Percentiles rank a stretch among this genome's conserved stretches.
Conservation (phyloP, 495 filamentous ascomycete species). For the Aspergillus steynii region DNA sequence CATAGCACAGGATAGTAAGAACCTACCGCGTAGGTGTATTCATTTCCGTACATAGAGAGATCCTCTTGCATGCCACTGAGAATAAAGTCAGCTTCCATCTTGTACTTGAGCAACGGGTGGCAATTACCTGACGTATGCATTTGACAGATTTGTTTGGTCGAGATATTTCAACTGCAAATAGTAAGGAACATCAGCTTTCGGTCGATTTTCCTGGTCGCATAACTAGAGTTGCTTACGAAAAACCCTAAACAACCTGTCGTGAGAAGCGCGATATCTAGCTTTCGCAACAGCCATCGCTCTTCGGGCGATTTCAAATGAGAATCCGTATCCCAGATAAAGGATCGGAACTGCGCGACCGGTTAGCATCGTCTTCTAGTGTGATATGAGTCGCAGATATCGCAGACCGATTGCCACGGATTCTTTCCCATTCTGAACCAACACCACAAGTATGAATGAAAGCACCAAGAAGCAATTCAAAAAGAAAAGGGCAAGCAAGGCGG, state of each 20-base stretch:
- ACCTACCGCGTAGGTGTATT: slow-evolving; percentile 25
- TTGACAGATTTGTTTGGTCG: slow-evolving; percentile 34
- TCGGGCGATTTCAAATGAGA: slow-evolving; percentile 24
- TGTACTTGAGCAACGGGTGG: background rate
- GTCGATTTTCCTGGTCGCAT: too few relatives aligned
- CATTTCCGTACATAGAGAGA: slow-evolving; percentile 29
- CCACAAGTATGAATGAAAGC: background rate
- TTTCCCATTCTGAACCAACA: background rate
- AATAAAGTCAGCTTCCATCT: background rate
- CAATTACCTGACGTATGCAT: slow-evolving; percentile 24
- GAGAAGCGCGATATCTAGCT: slow-evolving; percentile 38
- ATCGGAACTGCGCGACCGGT: slow-evolving; percentile 6
- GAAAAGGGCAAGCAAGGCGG: too few relatives aligned
- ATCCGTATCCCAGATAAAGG: slow-evolving; percentile 26
- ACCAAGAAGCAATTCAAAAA: background rate
- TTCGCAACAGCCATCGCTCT: slow-evolving; percentile 32
- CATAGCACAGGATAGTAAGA: background rate
- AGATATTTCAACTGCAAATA: slow-evolving; percentile 15
- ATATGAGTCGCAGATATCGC: too few relatives aligned
- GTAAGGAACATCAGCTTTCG: background rate
- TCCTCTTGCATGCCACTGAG: slow-evolving; percentile 21
- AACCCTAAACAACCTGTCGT: slow-evolving; percentile 37
- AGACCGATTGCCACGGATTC: background rate
- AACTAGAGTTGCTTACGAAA: slow-evolving; percentile 24
- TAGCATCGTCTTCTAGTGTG: background rate